Conservation (phyloP, 1,284 basidiomycete genomes). For the Pascua guehoae region DNA sequence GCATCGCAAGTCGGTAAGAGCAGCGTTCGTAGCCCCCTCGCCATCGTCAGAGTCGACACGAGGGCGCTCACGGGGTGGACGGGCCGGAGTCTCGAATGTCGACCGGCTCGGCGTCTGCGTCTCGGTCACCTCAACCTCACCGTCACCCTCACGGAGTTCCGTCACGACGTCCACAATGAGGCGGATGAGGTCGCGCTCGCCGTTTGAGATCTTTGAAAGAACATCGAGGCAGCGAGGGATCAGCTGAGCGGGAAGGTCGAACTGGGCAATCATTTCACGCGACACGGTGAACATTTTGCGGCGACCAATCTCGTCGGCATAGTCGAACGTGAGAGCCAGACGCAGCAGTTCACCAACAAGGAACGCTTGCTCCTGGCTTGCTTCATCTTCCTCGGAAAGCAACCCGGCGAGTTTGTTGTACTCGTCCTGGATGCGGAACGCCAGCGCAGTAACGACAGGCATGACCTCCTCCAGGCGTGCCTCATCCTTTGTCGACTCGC, state of each 20-base stretch:
- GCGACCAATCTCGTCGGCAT: constrained; percentile 89
- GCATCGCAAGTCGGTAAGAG: constrained; percentile 75
- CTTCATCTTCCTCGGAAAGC: constrained; percentile 54
- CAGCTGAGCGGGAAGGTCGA: constrained; percentile 70
- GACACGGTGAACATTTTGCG: constrained; percentile 86
- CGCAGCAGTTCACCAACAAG: constrained; percentile 76
- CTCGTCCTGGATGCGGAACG: constrained; percentile 75
- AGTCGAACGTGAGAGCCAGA: constrained; percentile 80
- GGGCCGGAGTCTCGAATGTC: not conserved
- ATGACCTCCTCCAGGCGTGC: constrained; percentile 68
- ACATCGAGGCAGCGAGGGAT: constrained; percentile 83
- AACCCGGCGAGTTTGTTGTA: constrained; percentile 65
- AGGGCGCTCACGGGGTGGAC: not conserved
- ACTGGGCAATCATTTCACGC: constrained; percentile 82
- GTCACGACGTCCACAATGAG: constrained; percentile 92
- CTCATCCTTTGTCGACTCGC: constrained; percentile 63
- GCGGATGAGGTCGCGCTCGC: constrained; percentile 85
- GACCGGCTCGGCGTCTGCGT: not conserved
- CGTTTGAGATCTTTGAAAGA: constrained; percentile 74
- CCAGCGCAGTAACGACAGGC: constrained; percentile 85
- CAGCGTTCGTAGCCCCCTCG: constrained; percentile 50
- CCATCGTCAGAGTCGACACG: constrained; percentile 26
- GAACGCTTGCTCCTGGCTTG: constrained; percentile 56
- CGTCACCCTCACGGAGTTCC: constrained; percentile 62
- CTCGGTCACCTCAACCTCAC: constrained; percentile 44